phyloP scores from a whole-genome alignment of 2,329 filamentous ascomycete species.

The Cryphonectria radicalis region DNA sequence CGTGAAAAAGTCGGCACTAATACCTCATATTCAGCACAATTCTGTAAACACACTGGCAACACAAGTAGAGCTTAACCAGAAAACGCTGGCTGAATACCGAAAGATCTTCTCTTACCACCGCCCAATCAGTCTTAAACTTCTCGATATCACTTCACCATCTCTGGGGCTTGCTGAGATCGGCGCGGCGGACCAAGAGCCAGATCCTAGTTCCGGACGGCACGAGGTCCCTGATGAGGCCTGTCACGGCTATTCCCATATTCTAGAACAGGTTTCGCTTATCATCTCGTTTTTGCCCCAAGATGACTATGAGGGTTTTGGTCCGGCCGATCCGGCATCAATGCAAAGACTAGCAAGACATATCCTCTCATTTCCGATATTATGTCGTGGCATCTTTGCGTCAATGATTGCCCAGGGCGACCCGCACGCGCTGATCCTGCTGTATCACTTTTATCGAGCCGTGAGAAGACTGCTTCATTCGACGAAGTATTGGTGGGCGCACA shows the following conservation, averaged over 20 bases:
- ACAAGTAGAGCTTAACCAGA: conserved; percentile 14
- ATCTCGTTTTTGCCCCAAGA: conserved; percentile 23
- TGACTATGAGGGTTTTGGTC: not conserved
- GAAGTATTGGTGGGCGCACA: conserved; percentile 29
- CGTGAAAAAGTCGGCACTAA: conserved; percentile 20
- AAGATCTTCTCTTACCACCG: not conserved
- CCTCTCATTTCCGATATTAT: conserved; percentile 28
- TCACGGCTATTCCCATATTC: conserved; percentile 10
- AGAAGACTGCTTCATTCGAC: conserved; percentile 20
- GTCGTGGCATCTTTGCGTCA: conserved; percentile 25
- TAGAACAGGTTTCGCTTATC: conserved; percentile 24
- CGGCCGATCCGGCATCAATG: not conserved
- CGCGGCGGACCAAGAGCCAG: not conserved
- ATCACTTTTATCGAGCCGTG: conserved; percentile 31
- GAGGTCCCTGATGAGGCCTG: conserved; percentile 3
- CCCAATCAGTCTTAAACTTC: not conserved
- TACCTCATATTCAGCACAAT: conserved; percentile 16
- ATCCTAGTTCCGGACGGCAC: not conserved
- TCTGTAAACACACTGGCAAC: conserved; percentile 4
- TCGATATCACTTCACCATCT: not conserved
- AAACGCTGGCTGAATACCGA: not conserved
- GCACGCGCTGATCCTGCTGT: conserved; percentile 27
- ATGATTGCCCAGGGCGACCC: conserved; percentile 23
- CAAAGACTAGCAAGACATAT: conserved; percentile 26
- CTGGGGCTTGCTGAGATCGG: not conserved